A percentile compares a stretch with the other conserved stretches of the same genome.
These are phyloP conservation scores for Lasiosphaeris hirsuta DNA, from an alignment of 495 filamentous ascomycete genomes.

Conservation along the genomic window DNA sequence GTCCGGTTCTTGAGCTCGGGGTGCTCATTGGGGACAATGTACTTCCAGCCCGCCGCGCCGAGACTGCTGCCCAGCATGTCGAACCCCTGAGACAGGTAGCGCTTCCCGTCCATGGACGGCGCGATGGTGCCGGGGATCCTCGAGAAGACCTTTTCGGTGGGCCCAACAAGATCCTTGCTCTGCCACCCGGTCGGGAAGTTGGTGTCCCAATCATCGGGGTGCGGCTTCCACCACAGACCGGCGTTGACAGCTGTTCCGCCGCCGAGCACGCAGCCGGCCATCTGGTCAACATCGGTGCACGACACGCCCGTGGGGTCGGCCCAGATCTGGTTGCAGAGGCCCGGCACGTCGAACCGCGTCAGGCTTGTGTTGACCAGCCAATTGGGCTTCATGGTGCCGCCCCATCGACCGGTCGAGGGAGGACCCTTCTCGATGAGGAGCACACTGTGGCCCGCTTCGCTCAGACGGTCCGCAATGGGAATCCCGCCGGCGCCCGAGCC, in stretches of 20 bases:
- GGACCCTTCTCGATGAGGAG: constrained; percentile 62
- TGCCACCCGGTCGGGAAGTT: constrained; percentile 72
- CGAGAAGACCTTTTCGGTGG: constrained; percentile 57
- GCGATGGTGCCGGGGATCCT: constrained; percentile 65
- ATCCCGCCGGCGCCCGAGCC: constrained; percentile 62
- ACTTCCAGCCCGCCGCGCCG: constrained; percentile 54
- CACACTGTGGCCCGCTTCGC: constrained; percentile 57
- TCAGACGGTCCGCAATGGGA: constrained; percentile 59
- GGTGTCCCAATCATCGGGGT: constrained; percentile 61
- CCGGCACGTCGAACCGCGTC: constrained; percentile 71
- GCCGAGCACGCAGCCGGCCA: constrained; percentile 71
- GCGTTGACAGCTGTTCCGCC: constrained; percentile 71
- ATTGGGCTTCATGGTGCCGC: constrained; percentile 53
- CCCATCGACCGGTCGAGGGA: constrained; percentile 54
- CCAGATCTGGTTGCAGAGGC: constrained; percentile 67
- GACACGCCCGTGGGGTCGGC: constrained; percentile 54
- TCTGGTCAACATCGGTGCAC: constrained; percentile 64
- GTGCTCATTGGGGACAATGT: constrained; percentile 54
- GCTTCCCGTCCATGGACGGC: constrained; percentile 61
- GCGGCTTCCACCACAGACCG: constrained; percentile 49
- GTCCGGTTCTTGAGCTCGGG: constrained; percentile 62
- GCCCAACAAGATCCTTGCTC: constrained; percentile 54
- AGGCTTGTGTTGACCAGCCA: constrained; percentile 62
- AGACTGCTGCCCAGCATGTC: constrained; percentile 55
- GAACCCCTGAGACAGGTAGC: constrained; percentile 63